Conservation (phyloP, 164 flowering plant genomes). For the Dillenia suffruticosa region DNA sequence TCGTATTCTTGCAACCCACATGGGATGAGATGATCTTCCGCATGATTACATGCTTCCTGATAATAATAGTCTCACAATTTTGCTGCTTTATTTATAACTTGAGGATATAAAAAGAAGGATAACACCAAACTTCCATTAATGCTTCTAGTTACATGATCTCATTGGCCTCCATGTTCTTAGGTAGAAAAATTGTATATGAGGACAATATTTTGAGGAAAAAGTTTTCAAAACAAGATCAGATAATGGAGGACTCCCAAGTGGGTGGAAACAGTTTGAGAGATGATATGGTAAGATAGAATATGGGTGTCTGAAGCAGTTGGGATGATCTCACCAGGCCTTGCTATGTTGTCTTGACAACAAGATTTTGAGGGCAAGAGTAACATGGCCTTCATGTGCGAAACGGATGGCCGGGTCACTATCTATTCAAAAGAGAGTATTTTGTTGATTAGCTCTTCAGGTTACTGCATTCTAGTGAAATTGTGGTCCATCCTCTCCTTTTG, state of each 20-base stretch:
- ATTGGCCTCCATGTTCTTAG: no score
- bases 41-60: no score
- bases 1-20: no score
- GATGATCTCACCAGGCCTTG: conserved; percentile 26
- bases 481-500: conserved; percentile 11
- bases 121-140: no score
- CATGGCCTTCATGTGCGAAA: conserved; percentile 61
- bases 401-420: conserved; percentile 30
- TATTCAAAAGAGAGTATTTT: conserved; percentile 10
- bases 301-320: conserved; percentile 19
- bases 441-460: neutral
- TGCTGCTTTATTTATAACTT: no score
- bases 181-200: no score
- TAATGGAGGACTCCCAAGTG: neutral
- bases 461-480: conserved; percentile 10
- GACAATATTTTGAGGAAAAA: no score
- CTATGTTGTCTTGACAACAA: conserved; percentile 20
- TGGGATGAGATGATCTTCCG: no score
- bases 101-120: no score
- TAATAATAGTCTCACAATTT: no score
- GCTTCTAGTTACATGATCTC: no score
- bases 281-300: neutral
- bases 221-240: no score
- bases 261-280: neutral
- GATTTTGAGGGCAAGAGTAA: conserved; percentile 44